These are phyloP conservation scores for Myochromella boudieri DNA, from an alignment of 768 basidiomycete genomes.

Conservation along the genomic window DNA sequence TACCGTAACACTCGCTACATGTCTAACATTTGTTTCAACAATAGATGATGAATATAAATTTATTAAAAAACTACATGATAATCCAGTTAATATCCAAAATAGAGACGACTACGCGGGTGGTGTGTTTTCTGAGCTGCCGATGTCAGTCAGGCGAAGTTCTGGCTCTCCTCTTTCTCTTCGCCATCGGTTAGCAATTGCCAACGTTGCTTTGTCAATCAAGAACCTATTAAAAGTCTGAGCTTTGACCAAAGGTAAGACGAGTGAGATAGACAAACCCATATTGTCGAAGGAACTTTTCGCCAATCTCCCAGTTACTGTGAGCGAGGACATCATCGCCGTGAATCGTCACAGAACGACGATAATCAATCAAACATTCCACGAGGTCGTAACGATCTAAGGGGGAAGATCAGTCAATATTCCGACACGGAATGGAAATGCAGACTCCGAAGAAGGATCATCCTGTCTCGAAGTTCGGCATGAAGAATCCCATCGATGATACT, in stretches of 20 bases:
- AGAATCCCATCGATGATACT: conserved; percentile 89
- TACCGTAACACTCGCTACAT: background rate
- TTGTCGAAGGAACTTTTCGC: conserved; percentile 78
- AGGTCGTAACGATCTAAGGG: conserved; percentile 71
- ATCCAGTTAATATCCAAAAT: too few species aligned
- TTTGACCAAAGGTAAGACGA: background rate
- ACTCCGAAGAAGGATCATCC: conserved; percentile 89
- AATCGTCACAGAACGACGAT: conserved; percentile 64
- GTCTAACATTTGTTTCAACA: background rate
- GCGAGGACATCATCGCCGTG: conserved; percentile 93
- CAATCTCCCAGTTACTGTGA: conserved; percentile 88
- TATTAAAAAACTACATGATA: too few species aligned
- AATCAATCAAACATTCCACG: conserved; percentile 76
- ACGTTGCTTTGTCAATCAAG: conserved; percentile 71
- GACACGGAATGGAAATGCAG: conserved; percentile 16
- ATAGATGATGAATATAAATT: too few species aligned
- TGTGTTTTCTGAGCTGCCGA: conserved; percentile 36
- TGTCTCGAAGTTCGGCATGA: conserved; percentile 87
- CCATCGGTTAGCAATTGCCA: conserved; percentile 84
- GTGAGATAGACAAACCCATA: conserved; percentile 57
- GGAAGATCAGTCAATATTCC: conserved; percentile 2
- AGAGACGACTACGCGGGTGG: conserved; percentile 19
- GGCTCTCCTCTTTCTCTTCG: conserved; percentile 77
- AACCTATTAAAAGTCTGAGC: conserved; percentile 46
- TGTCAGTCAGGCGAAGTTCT: conserved; percentile 61